Evolutionary conservation across 306 rosid species (phyloP), one percentile per base, ranked within the genome.

Genomic region (Mimosa pudica): DNA sequence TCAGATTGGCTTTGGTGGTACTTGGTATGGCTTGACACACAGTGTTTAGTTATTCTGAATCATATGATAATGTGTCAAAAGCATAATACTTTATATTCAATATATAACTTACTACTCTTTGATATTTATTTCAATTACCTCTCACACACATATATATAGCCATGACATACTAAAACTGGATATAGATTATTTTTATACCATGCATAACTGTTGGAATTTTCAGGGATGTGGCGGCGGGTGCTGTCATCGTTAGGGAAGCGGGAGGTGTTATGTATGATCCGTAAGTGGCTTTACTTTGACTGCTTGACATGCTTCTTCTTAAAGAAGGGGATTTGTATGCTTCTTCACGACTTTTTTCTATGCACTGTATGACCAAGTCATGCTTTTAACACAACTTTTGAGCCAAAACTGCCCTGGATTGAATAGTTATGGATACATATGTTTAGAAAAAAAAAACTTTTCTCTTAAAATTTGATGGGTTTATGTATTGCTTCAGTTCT

Each of bases 161-260:
- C 1, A 38, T 0, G 5, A 32, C 2, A 62, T 62, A 1, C 4
- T 30, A n/a, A 61, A 30, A 32, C 8, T 24, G 8, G n/a, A 11
- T 11, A 32, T 42, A 10, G 67, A 62, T 1, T 38, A 38, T 38
- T 38, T 38, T 0, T 38, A 45, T 6, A 46, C 9, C 77, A 63
- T 75, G 57, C 67, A 41, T 65, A 18, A 65, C 17, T 61, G 60
- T 52, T 58, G 14, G 51, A 5, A 54, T 55, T 79, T 79, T 65
- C 86, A 95, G 99, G 99, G 99, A 95, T 87, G 99, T 95, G 41
- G 98, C 98, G 36, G 99, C 88, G n/a, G 99, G 97, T 52, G 99
- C 94, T 52, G 94, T 95, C 67, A 91, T 95, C 78, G 96, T 95
- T 51, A 89, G 87, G 48, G 99, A 95, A 91, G 99, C 99, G 62